Conservation (phyloP, 257 asterid species). For the Dorcoceras hygrometricum region DNA sequence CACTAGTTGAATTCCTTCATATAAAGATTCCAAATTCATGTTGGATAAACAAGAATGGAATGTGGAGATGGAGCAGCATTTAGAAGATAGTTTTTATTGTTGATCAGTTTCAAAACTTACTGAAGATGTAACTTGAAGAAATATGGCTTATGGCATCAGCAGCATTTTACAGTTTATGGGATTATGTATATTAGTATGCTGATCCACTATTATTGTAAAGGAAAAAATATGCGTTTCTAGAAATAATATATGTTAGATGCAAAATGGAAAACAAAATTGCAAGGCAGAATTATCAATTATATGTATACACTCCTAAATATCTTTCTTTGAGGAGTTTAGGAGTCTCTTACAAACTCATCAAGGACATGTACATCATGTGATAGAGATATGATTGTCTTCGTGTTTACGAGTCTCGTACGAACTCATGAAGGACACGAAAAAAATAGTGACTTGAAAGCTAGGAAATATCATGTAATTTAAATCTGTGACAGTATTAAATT, state of each 20-base stretch:
- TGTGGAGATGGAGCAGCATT: background rate
- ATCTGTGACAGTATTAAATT: background rate
- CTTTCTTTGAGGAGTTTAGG: too few species aligned
- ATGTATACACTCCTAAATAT: too few species aligned
- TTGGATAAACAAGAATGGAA: slow-evolving; percentile 1
- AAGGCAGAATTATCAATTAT: background rate
- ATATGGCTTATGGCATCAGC: too few species aligned
- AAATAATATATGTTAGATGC: background rate
- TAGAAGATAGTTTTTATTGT: background rate
- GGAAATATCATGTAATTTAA: background rate
- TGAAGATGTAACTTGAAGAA: background rate
- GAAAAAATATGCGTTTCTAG: background rate
- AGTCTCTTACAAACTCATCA: too few species aligned
- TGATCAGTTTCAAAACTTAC: background rate
- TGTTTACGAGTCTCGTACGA: background rate
- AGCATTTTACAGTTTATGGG: background rate
- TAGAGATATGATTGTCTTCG: background rate
- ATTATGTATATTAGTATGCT: background rate
- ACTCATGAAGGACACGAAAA: background rate
- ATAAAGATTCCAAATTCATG: too few species aligned
- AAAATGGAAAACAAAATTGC: background rate
- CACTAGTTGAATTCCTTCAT: too few species aligned
- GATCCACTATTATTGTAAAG: background rate
- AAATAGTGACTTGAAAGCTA: background rate
- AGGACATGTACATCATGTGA: too few species aligned